Percentiles rank a stretch among this genome's conserved stretches.
Conservation (phyloP, 2,329 filamentous ascomycete species). For the Diaporthe citrichinensis region DNA sequence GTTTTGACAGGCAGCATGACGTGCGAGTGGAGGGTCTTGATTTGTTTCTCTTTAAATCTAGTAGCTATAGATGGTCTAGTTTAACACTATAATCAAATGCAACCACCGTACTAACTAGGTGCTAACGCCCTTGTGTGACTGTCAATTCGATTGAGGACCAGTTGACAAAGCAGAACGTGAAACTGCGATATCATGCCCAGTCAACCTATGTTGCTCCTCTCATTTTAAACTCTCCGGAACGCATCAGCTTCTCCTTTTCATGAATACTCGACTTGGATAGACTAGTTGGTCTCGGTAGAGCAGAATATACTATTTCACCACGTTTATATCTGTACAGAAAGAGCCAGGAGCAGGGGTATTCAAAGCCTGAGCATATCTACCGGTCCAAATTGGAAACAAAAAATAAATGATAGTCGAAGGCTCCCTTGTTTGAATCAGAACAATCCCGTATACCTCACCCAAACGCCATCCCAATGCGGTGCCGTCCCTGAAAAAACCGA, state of each 20-base stretch:
- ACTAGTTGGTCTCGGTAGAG: background rate
- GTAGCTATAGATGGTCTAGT: too few species aligned
- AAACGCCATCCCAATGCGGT: slow-evolving; percentile 31
- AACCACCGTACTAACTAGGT: too few species aligned
- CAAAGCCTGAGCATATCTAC: slow-evolving; percentile 22
- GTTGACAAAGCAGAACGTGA: too few species aligned
- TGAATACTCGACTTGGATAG: background rate
- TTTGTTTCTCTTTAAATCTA: background rate
- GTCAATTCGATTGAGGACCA: too few species aligned
- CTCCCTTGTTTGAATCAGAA: background rate
- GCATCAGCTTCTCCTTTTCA: background rate
- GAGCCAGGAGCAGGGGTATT: slow-evolving; percentile 22
- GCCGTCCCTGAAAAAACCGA: background rate
- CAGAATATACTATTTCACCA: background rate
- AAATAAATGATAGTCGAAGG: background rate
- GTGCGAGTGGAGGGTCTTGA: background rate
- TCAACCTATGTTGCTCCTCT: too few species aligned
- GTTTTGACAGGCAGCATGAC: background rate
- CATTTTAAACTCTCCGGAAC: background rate
- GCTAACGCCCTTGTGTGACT: too few species aligned
- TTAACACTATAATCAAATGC: too few species aligned
- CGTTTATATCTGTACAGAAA: background rate
- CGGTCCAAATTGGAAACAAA: background rate
- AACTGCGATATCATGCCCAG: too few species aligned
- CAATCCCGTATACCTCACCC: background rate